A percentile compares a stretch with the other conserved stretches of the same genome.
These are phyloP conservation scores for Fagus sylvatica DNA, from an alignment of 306 rosid genomes.

Conservation along the genomic window DNA sequence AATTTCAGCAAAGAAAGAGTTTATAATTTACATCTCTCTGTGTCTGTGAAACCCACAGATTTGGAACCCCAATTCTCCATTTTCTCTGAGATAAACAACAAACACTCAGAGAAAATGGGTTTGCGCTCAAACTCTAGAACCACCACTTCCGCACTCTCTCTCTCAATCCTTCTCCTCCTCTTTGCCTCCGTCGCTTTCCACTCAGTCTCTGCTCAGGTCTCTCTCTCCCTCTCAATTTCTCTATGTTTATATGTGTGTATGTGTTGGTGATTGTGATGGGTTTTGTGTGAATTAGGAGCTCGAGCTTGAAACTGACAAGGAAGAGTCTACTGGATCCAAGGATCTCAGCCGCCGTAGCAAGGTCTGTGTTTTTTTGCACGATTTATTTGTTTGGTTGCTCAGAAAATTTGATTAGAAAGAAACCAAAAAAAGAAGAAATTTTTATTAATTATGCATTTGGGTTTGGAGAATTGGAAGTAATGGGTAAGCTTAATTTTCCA, in stretches of 20 bases:
- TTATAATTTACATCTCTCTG: conserved; percentile 4
- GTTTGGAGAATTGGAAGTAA: background rate
- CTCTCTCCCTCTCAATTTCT: background rate
- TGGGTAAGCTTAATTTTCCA: too few relatives aligned
- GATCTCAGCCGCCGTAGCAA: conserved; percentile 94
- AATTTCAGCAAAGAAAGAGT: background rate
- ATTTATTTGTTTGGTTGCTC: conserved; percentile 14
- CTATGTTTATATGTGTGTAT: background rate
- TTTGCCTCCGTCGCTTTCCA: conserved; percentile 15
- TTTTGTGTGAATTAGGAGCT: conserved; percentile 49
- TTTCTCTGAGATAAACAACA: background rate
- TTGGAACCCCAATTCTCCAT: background rate
- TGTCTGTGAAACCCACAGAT: background rate
- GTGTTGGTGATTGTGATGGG: conserved; percentile 2
- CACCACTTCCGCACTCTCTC: conserved; percentile 20
- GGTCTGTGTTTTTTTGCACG: conserved; percentile 31
- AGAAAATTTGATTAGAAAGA: conserved; percentile 1
- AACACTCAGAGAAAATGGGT: conserved; percentile 27
- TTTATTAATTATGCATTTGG: conserved; percentile 1
- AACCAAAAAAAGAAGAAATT: background rate
- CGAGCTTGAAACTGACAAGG: conserved; percentile 35
- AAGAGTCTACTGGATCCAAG: conserved; percentile 44
- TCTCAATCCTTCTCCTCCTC: conserved; percentile 28
- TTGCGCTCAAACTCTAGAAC: conserved; percentile 29
- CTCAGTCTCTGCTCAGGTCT: conserved; percentile 54